phyloP scores from a whole-genome alignment of 306 rosid genomes.

The Acacia melanoxylon region DNA sequence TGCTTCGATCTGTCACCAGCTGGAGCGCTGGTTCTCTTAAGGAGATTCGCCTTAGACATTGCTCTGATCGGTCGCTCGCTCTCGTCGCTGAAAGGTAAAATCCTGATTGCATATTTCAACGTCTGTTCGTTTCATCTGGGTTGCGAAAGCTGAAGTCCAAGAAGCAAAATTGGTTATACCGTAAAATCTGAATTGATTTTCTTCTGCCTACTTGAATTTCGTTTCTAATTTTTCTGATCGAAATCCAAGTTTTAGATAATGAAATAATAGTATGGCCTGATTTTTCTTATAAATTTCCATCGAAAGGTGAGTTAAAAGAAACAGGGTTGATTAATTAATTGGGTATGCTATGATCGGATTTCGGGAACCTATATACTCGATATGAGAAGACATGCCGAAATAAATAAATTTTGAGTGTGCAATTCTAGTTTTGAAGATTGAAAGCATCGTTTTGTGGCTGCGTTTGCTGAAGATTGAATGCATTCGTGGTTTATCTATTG shows the following conservation, averaged over 20 bases:
- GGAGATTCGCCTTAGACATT: slow-evolving; percentile 67
- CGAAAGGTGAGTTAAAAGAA: not conserved
- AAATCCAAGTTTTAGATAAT: not conserved
- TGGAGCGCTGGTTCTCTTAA: slow-evolving; percentile 58
- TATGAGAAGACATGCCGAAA: not conserved
- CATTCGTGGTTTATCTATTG: not conserved
- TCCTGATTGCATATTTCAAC: not conserved
- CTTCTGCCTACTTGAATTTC: not conserved
- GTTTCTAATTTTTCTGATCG: slow-evolving; percentile 1
- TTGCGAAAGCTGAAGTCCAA: not conserved
- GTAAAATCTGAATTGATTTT: not conserved
- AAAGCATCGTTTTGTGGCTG: not conserved
- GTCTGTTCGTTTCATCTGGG: not conserved
- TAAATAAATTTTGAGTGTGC: not conserved
- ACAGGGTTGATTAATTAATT: not conserved
- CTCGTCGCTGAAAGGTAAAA: slow-evolving; percentile 67
- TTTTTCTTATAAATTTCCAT: not conserved
- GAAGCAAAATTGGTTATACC: not conserved
- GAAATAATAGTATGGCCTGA: not conserved
- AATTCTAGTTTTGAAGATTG: not conserved
- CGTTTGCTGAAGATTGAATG: not conserved
- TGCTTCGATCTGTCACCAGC: slow-evolving; percentile 64
- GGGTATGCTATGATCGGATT: not conserved
- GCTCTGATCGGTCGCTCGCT: slow-evolving; percentile 66
- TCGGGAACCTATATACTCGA: not conserved